Percentiles rank a stretch among this genome's conserved stretches.
These are phyloP conservation scores for Barbatosphaeria neglecta DNA, from an alignment of 495 filamentous ascomycete genomes.

Conservation along the genomic window DNA sequence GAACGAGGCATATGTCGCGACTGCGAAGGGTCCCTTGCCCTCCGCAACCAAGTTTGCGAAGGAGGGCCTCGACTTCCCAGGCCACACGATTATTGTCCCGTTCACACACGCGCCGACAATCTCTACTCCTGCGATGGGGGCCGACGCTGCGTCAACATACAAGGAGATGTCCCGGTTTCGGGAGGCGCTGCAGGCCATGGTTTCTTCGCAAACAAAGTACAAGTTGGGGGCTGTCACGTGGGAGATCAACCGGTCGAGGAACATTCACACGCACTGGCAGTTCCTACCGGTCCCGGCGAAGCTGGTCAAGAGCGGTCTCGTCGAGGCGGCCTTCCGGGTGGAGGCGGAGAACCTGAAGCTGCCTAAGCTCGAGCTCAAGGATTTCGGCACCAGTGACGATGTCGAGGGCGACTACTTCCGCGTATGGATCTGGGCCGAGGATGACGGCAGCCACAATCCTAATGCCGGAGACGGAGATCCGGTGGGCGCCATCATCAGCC, in stretches of 20 bases:
- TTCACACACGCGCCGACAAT: conserved; percentile 49
- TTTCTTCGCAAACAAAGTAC: conserved; percentile 36
- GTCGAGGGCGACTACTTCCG: conserved; percentile 68
- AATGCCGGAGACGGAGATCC: conserved; percentile 26
- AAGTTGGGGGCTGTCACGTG: conserved; percentile 74
- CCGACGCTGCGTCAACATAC: conserved; percentile 44
- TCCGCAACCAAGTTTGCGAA: conserved; percentile 50
- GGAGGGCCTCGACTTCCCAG: conserved; percentile 55
- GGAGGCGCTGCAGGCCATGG: conserved; percentile 58
- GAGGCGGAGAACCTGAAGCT: conserved; percentile 68
- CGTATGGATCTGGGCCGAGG: conserved; percentile 62
- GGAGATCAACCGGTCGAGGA: conserved; percentile 67
- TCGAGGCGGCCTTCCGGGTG: conserved; percentile 74
- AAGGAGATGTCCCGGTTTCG: conserved; percentile 75
- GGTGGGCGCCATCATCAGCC: conserved; percentile 26
- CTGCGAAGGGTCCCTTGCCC: conserved; percentile 80
- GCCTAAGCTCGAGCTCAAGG: conserved; percentile 39
- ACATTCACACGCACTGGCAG: conserved; percentile 91
- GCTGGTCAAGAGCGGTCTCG: conserved; percentile 52
- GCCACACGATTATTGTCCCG: conserved; percentile 86
- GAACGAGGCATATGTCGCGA: conserved; percentile 74
- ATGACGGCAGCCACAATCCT: conserved; percentile 20
- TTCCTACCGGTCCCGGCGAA: conserved; percentile 66
- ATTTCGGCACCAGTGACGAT: conserved; percentile 24
- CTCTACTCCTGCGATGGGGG: conserved; percentile 46